These are phyloP conservation scores for Angomonas ambiguus DNA, from an alignment of 208 protist species.

Conservation along the genomic window DNA sequence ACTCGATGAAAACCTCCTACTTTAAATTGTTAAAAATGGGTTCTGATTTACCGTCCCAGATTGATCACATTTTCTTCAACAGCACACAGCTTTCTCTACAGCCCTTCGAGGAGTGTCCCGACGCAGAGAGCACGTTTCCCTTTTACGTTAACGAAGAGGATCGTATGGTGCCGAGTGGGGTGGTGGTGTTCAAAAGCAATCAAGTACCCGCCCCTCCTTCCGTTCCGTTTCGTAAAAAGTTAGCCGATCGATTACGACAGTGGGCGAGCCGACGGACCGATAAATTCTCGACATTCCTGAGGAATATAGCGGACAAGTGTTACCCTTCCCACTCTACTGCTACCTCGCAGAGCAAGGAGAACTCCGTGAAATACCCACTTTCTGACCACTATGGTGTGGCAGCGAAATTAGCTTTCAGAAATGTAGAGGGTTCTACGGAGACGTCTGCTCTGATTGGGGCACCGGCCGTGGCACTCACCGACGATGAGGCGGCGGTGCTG, in stretches of 20 bases:
- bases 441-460: background rate
- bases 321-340: background rate
- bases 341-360: background rate
- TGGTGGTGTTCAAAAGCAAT: conserved; percentile 73
- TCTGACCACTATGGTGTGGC: conserved; percentile 90
- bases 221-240: conserved; percentile 9
- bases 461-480: conserved; percentile 16
- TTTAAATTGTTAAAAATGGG: conserved; percentile 71
- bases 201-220: conserved; percentile 34
- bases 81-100: conserved; percentile 34
- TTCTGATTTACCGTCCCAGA: conserved; percentile 72
- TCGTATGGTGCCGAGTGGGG: conserved; percentile 35
- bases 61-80: conserved; percentile 85
- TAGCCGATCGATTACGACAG: background rate
- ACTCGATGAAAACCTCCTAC: conserved; percentile 65
- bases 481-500: conserved; percentile 42
- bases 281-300: too few relatives aligned
- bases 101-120: conserved; percentile 72
- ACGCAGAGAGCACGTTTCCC: conserved; percentile 37
- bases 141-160: conserved; percentile 23
- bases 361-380: conserved; percentile 36
- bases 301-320: background rate
- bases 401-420: conserved; percentile 35
- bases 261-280: too few relatives aligned
- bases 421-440: conserved; percentile 8